These are phyloP conservation scores for Fusarium globosum DNA, from an alignment of 2,329 filamentous ascomycete species.

Conservation along the genomic window DNA sequence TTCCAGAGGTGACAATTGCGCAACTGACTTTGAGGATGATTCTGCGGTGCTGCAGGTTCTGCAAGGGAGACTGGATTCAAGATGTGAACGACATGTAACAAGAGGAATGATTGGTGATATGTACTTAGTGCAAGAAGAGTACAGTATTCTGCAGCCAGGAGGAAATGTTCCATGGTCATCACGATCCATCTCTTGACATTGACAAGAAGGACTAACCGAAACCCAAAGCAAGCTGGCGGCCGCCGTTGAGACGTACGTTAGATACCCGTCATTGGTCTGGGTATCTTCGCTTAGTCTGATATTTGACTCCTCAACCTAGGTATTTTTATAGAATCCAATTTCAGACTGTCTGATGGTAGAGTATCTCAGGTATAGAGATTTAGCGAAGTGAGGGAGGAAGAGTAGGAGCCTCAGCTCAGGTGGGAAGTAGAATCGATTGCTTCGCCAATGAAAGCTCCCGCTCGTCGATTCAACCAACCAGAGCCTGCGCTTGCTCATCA, in stretches of 20 bases:
- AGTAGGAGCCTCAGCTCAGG: background rate
- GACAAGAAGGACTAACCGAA: background rate
- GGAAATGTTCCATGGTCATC: conserved; percentile 1
- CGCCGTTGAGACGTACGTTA: background rate
- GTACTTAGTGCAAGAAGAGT: background rate
- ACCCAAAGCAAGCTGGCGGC: background rate
- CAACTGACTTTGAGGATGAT: background rate
- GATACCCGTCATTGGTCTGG: background rate
- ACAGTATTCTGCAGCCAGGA: background rate
- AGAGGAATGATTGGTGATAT: background rate
- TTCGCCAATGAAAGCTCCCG: background rate
- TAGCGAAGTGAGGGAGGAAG: background rate
- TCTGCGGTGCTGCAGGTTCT: background rate
- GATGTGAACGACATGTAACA: background rate
- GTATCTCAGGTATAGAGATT: background rate
- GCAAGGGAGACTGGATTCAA: background rate
- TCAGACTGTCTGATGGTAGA: background rate
- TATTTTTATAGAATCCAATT: background rate
- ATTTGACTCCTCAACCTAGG: background rate
- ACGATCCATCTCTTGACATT: background rate
- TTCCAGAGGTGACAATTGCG: background rate
- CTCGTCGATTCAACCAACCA: background rate
- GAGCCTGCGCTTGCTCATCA: background rate
- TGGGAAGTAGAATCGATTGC: background rate
- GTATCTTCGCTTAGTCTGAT: background rate